Evolutionary conservation across 2,329 filamentous ascomycete genomes (phyloP).

Genomic region (Fusarium udum): DNA sequence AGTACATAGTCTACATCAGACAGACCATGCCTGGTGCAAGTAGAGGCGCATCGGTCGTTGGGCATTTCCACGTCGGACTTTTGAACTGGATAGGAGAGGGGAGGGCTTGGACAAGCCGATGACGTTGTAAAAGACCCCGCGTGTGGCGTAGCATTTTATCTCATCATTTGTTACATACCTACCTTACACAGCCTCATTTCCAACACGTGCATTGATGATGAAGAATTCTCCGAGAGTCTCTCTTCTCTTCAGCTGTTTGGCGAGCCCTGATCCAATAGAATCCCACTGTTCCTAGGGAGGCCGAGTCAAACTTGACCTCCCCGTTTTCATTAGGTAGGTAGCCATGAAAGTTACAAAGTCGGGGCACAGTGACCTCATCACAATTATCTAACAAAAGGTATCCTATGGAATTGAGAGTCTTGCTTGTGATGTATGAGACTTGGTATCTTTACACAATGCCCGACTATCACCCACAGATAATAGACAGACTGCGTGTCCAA

Average conservation of each 20-base stretch:
- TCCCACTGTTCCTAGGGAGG: not conserved
- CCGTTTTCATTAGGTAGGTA: not conserved
- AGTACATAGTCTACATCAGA: not conserved
- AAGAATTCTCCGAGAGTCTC: not conserved
- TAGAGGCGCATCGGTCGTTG: not conserved
- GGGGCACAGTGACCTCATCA: not conserved
- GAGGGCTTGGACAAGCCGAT: conserved; percentile 8
- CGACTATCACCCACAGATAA: not conserved
- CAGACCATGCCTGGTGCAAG: not conserved
- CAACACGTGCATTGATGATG: not conserved
- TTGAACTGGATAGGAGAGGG: not conserved
- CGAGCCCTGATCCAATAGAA: not conserved
- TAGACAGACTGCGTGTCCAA: too few species aligned
- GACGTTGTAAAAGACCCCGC: conserved; percentile 23
- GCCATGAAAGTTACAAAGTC: not conserved
- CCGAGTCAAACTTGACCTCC: conserved; percentile 10
- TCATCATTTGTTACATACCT: not conserved
- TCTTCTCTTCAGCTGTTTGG: not conserved
- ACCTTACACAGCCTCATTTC: conserved; percentile 22
- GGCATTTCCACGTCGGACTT: not conserved
- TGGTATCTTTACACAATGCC: not conserved
- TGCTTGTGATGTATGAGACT: not conserved
- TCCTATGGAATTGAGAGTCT: not conserved
- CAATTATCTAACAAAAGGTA: not conserved
- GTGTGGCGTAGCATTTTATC: conserved; percentile 23